phyloP scores from a whole-genome alignment of 176 grass and related monocot species.

The Alopecurus myosuroides region DNA sequence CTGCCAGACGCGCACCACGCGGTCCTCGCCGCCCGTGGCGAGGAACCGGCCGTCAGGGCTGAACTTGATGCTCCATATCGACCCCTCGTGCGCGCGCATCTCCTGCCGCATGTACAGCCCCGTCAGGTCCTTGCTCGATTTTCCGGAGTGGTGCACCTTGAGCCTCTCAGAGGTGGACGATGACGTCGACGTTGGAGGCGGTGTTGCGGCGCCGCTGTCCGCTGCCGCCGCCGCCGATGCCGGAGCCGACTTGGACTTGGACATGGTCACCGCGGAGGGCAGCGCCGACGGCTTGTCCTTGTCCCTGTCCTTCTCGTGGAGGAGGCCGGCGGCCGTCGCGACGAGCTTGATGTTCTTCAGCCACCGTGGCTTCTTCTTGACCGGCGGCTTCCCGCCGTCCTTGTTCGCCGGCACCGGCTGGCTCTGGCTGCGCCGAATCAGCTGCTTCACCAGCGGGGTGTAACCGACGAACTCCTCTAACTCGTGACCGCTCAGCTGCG shows the following conservation, averaged over 20 bases:
- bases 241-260: conserved; percentile 1
- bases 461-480: conserved; percentile 46
- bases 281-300: not conserved
- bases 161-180: conserved; percentile 35
- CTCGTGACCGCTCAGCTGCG: conserved; percentile 39
- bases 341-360: conserved; percentile 85
- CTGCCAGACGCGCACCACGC: conserved; percentile 61
- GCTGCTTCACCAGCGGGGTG: conserved; percentile 57
- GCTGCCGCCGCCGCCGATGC: not conserved
- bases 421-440: conserved; percentile 53
- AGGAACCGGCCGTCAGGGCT: conserved; percentile 53
- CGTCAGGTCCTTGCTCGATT: conserved; percentile 72
- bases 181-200: not conserved
- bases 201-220: not conserved
- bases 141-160: conserved; percentile 83
- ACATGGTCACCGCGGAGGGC: not conserved
- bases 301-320: conserved; percentile 52
- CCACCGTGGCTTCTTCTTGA: conserved; percentile 48
- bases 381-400: conserved; percentile 21
- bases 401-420: not conserved
- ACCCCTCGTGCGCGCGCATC: conserved; percentile 70
- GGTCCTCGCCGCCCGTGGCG: conserved; percentile 84
- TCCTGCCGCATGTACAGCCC: conserved; percentile 81
- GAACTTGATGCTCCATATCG: conserved; percentile 90
- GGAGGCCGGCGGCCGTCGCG: conserved; percentile 41